phyloP scores from a whole-genome alignment of 257 asterid genomes.

The Oldenlandia corymbosa region DNA sequence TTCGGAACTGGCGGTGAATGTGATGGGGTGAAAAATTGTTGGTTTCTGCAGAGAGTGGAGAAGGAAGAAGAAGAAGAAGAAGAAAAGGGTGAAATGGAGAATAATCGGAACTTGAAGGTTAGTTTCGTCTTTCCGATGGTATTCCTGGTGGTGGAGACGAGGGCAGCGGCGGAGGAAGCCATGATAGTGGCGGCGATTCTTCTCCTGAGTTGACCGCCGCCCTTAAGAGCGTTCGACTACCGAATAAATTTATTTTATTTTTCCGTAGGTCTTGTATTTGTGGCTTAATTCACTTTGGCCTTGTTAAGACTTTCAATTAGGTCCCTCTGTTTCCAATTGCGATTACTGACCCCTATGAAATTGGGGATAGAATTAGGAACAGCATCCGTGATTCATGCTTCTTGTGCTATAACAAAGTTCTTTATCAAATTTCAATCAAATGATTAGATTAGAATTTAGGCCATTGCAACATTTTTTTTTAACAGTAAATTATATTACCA shows the following conservation, averaged over 20 bases:
- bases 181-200: constrained; percentile 11
- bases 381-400: too few species aligned
- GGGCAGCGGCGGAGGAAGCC: constrained; percentile 20
- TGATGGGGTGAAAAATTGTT: constrained; percentile 15
- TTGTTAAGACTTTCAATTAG: neutral
- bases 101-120: constrained; percentile 16
- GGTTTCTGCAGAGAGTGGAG: constrained; percentile 50
- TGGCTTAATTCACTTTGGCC: neutral
- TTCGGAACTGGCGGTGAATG: constrained; percentile 52
- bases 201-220: neutral
- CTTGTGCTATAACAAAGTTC: too few species aligned
- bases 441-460: too few species aligned
- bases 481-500: too few species aligned
- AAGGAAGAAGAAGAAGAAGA: constrained; percentile 26
- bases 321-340: neutral
- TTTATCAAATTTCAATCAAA: too few species aligned
- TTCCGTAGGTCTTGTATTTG: neutral
- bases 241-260: neutral
- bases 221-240: neutral
- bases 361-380: too few species aligned
- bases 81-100: constrained; percentile 22
- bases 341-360: too few species aligned
- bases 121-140: constrained; percentile 23
- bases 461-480: too few species aligned
- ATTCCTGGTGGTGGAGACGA: constrained; percentile 13